Evolutionary conservation across 805 yeast species (phyloP), one percentile per base, ranked within the genome.

Genomic region (Suhomyces xylopsoci): DNA sequence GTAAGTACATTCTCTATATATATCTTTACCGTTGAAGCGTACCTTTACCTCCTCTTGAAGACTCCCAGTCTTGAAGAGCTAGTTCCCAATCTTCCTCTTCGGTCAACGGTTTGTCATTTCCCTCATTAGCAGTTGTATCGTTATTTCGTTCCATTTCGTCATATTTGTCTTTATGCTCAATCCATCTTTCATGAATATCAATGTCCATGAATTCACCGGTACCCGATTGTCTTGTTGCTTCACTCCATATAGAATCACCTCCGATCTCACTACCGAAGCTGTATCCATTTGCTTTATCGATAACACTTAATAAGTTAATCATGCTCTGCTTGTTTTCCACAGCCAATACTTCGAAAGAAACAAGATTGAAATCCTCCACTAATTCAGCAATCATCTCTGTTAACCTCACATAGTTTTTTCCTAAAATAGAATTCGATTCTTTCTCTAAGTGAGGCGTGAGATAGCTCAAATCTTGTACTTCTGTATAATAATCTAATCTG

Each of bases 161-260:
- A 67, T 89, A 91, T 48, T 73, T 74, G 25, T 81, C 87, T 65
- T 92, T 94, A 58, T 85, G 78, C 53, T 90, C 97, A 9, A 94
- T 81, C 99, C 99, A 94, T 54, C 99, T 78, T 58, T 94, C 99
- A 60, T 94, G 99, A 4, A 90, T 81, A 65, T 92, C 97, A 6
- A 82, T 73, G 14, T 80, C 81, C 46, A 74, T 70, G 30, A 52
- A 58, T 4, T 75, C 83, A 44, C 78, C 67, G 45, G 77, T 68
- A 9, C 88, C 84, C 40, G 92, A 85, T 50, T 88, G 90, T 57
- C 98, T 78, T 0, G 93, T 81, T 0, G 97, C 97, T 60, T 93
- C 97, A n/a, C 91, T 88, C 99, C 99, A 94, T 1, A 94, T 84
- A 0, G 93, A 82, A 64, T 94, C 99, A n/a, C 98, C 99, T 2